A percentile compares a stretch with the other conserved stretches of the same genome.
phyloP scores from a whole-genome alignment of 768 basidiomycete species.

The Pleurotus platypus region DNA sequence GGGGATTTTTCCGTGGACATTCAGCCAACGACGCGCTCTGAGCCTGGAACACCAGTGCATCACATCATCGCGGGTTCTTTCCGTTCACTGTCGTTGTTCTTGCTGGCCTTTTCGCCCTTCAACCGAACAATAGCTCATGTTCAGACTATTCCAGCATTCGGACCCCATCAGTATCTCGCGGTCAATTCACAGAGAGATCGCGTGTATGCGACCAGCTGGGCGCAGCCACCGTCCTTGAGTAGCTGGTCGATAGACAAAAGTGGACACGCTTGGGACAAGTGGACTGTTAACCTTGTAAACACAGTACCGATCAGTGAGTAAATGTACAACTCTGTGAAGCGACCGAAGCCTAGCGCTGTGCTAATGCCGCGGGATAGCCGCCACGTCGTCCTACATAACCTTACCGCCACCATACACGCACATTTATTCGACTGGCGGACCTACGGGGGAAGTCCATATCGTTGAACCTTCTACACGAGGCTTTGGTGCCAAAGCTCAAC shows the following conservation, averaged over 20 bases:
- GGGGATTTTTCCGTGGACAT: background rate
- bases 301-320: slow-evolving; percentile 41
- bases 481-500: slow-evolving; percentile 40
- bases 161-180: slow-evolving; percentile 51
- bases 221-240: slow-evolving; percentile 39
- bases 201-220: slow-evolving; percentile 51
- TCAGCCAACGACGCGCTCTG: background rate
- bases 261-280: slow-evolving; percentile 13
- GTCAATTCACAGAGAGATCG: slow-evolving; percentile 28
- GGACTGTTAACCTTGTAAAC: slow-evolving; percentile 36
- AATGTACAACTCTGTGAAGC: too few species aligned
- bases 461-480: slow-evolving; percentile 32
- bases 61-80: slow-evolving; percentile 49
- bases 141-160: slow-evolving; percentile 38
- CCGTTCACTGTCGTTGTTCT: slow-evolving; percentile 45
- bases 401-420: slow-evolving; percentile 45
- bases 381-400: slow-evolving; percentile 50
- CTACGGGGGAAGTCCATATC: slow-evolving; percentile 44
- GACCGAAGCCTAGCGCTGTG: background rate
- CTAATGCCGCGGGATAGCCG: slow-evolving; percentile 27
- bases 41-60: slow-evolving; percentile 12
- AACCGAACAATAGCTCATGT: slow-evolving; percentile 35
- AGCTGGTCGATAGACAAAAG: slow-evolving; percentile 39
- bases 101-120: slow-evolving; percentile 44
- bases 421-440: slow-evolving; percentile 48